phyloP scores from a whole-genome alignment of 176 grass and related monocot genomes.

The Triticum timopheevii region DNA sequence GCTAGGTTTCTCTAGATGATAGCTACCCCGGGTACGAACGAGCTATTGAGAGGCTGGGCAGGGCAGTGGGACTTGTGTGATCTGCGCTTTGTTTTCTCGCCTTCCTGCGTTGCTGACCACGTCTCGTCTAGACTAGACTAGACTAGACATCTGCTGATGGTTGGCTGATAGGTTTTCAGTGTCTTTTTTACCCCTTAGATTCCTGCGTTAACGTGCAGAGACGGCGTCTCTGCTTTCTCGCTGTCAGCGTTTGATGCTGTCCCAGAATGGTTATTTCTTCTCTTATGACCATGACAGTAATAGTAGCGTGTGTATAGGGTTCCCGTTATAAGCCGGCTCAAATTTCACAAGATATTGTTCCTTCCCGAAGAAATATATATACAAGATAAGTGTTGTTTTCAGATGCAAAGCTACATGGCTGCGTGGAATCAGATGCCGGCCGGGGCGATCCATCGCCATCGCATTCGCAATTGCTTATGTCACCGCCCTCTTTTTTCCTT shows the following conservation, averaged over 20 bases:
- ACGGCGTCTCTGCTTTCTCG: too few species aligned
- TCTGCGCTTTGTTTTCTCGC: conserved; percentile 3
- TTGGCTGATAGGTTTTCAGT: background rate
- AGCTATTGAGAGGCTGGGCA: background rate
- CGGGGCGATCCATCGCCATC: background rate
- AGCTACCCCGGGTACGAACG: conserved; percentile 43
- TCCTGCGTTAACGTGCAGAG: too few species aligned
- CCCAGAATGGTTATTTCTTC: too few species aligned
- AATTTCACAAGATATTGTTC: background rate
- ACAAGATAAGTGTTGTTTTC: background rate
- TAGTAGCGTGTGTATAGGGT: background rate
- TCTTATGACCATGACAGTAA: too few species aligned
- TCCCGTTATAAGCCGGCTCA: background rate
- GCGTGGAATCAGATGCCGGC: background rate
- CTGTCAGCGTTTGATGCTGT: too few species aligned
- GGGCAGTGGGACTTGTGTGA: background rate
- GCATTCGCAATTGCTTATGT: background rate
- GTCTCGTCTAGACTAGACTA: background rate
- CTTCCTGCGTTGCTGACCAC: background rate
- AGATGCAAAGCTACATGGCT: background rate
- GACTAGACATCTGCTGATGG: background rate
- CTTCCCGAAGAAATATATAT: background rate
- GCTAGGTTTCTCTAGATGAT: background rate
- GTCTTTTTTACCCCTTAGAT: background rate
- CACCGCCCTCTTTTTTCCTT: background rate